Evolutionary conservation across 805 yeast species (phyloP).

Genomic region (Yamadazyma phyllophila): DNA sequence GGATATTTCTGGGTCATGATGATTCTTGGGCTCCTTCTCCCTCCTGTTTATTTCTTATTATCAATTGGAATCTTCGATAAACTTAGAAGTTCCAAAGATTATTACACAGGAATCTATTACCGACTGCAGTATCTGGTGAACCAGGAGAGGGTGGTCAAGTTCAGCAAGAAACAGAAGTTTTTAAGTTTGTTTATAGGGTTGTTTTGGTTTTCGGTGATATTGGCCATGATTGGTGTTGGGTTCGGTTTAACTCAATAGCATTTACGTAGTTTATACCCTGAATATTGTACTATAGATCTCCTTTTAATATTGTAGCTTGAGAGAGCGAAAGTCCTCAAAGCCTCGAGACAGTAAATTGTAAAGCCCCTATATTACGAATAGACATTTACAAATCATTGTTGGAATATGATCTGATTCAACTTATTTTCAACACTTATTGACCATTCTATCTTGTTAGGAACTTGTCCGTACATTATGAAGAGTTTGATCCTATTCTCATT

Average conservation of each 20-base stretch:
- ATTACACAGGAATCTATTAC: constrained; percentile 13
- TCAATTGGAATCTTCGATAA: constrained; percentile 36
- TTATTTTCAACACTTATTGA: no score
- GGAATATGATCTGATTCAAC: no score
- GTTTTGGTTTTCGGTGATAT: constrained; percentile 28
- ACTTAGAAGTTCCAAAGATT: constrained; percentile 12
- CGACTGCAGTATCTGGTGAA: constrained; percentile 14
- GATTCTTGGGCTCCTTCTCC: constrained; percentile 32
- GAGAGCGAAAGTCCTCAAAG: neutral
- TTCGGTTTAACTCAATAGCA: constrained; percentile 21
- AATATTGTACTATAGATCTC: neutral
- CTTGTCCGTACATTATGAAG: no score
- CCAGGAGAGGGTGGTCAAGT: constrained; percentile 11
- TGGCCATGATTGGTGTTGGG: constrained; percentile 43
- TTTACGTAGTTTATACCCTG: neutral
- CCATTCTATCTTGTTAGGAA: no score
- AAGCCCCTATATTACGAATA: neutral
- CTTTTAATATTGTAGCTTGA: neutral
- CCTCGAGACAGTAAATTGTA: no score
- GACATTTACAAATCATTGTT: no score
- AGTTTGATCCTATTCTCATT: no score
- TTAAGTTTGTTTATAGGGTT: constrained; percentile 30
- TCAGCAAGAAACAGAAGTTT: constrained; percentile 27
- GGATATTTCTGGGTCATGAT: constrained; percentile 24
- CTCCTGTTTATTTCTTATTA: constrained; percentile 38